Percentiles rank a stretch among this genome's conserved stretches.
Conservation (phyloP, 108 stramenopile species). For the Nitzschia sp. region DNA sequence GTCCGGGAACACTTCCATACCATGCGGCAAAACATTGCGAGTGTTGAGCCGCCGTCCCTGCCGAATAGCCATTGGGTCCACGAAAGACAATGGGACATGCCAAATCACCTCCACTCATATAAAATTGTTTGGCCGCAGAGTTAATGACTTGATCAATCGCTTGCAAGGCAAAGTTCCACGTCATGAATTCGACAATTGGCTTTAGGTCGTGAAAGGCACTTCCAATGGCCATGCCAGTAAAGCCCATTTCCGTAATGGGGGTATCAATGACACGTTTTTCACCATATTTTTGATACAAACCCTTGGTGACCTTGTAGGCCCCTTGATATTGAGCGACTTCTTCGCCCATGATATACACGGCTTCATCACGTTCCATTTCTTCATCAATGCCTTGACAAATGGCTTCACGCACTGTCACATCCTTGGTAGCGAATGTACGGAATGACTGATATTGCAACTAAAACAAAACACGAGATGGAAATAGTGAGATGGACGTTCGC, state of each 20-base stretch:
- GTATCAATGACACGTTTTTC: slow-evolving; percentile 98
- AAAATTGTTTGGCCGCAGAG: slow-evolving; percentile 97
- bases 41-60: slow-evolving; percentile 99
- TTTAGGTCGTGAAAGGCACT: slow-evolving; percentile 92
- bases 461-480: not conserved
- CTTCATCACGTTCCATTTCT: slow-evolving; percentile 95
- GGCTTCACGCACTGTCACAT: slow-evolving; percentile 97
- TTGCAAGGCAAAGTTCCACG: slow-evolving; percentile 99
- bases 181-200: slow-evolving; percentile 99
- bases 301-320: slow-evolving; percentile 99
- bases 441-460: not conserved
- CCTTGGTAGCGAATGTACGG: slow-evolving; percentile 70
- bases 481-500: not conserved
- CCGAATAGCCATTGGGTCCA: slow-evolving; percentile 97
- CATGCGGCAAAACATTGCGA: slow-evolving; percentile 99
- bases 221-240: slow-evolving; percentile 96
- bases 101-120: slow-evolving; percentile 97
- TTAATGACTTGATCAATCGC: slow-evolving; percentile 99
- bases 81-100: slow-evolving; percentile 98
- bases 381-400: slow-evolving; percentile 97
- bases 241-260: slow-evolving; percentile 99
- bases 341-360: slow-evolving; percentile 95
- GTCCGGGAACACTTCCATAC: slow-evolving; percentile 89
- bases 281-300: slow-evolving; percentile 97
- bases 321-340: slow-evolving; percentile 99